These are phyloP conservation scores for Pythium aristosporum DNA, from an alignment of 352 stramenopile genomes.

Conservation along the genomic window DNA sequence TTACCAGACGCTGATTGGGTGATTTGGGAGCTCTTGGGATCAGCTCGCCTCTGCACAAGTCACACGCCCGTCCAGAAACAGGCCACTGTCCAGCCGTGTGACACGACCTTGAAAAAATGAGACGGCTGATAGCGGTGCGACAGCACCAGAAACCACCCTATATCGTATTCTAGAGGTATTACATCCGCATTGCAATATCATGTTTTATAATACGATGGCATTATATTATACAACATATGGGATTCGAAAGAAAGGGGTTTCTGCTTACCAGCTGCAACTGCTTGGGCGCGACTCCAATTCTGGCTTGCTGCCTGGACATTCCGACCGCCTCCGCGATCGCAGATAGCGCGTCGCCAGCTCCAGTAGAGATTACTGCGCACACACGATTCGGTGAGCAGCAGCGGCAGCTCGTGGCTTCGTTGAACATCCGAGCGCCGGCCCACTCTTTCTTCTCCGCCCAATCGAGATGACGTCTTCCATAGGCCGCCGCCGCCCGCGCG, in stretches of 20 bases:
- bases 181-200: neutral
- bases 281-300: neutral
- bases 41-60: constrained; percentile 3
- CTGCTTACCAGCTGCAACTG: neutral
- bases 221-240: neutral
- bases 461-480: neutral
- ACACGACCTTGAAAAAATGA: neutral
- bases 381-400: too few relatives aligned
- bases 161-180: neutral
- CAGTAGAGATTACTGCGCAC: too few relatives aligned
- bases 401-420: too few relatives aligned
- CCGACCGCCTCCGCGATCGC: too few relatives aligned
- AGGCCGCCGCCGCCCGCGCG: neutral
- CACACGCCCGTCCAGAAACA: constrained; percentile 1
- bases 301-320: too few relatives aligned
- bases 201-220: neutral
- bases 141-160: neutral
- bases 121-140: constrained; percentile 9
- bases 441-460: neutral
- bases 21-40: neutral
- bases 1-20: neutral
- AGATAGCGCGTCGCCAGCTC: too few relatives aligned
- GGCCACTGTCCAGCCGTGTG: neutral
- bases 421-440: too few relatives aligned
- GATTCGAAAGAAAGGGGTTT: neutral